Evolutionary conservation across 2,329 filamentous ascomycete genomes (phyloP).

Genomic region (Anisogramma anomala): DNA sequence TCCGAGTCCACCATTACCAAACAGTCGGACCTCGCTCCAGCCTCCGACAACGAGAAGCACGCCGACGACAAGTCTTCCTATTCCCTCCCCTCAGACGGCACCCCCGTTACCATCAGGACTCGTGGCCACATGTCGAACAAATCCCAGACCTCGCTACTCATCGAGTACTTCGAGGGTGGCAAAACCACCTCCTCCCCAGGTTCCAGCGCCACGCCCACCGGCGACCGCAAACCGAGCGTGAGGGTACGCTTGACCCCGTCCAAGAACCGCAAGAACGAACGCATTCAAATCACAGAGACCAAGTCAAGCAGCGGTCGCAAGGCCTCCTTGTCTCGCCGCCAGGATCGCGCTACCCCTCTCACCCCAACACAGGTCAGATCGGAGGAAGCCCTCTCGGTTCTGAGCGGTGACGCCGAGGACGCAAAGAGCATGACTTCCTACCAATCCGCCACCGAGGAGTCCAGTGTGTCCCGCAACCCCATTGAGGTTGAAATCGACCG

Average conservation of each 20-base stretch:
- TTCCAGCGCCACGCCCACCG: conserved; percentile 27
- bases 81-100: conserved; percentile 76
- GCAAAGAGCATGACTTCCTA: conserved; percentile 59
- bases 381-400: conserved; percentile 28
- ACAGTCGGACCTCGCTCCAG: conserved; percentile 53
- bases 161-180: conserved; percentile 86
- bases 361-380: conserved; percentile 27
- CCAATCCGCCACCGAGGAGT: conserved; percentile 68
- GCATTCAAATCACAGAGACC: conserved; percentile 77
- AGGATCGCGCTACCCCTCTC: conserved; percentile 33
- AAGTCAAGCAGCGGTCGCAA: conserved; percentile 52
- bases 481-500: conserved; percentile 83
- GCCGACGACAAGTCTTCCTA: conserved; percentile 63
- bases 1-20: conserved; percentile 48
- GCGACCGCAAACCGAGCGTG: conserved; percentile 69
- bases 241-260: conserved; percentile 70
- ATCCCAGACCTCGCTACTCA: conserved; percentile 83
- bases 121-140: conserved; percentile 46
- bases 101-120: conserved; percentile 84
- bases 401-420: conserved; percentile 38
- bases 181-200: conserved; percentile 41
- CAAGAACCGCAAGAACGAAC: conserved; percentile 56
- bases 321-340: conserved; percentile 43
- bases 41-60: conserved; percentile 52
- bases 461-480: conserved; percentile 62